Evolutionary conservation across 2,329 filamentous ascomycete genomes (phyloP).

Genomic region (Penicillium sp.): DNA sequence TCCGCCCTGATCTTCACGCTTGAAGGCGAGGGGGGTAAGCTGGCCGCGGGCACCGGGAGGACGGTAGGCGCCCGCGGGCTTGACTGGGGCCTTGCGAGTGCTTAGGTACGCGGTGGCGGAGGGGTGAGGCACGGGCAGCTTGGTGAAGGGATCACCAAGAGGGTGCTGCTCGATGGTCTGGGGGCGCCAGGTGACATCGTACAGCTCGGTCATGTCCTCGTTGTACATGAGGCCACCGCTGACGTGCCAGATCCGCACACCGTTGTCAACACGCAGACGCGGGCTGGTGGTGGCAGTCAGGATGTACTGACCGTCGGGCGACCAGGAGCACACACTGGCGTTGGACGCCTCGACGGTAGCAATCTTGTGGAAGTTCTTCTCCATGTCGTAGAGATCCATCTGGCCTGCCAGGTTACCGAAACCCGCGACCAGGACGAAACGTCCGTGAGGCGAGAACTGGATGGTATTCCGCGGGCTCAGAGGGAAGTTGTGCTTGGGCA

Average conservation of each 20-base stretch:
- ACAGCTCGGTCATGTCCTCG: conserved; percentile 90
- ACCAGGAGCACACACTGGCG: conserved; percentile 95
- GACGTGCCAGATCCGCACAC: conserved; percentile 92
- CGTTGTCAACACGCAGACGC: conserved; percentile 92
- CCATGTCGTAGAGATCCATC: conserved; percentile 95
- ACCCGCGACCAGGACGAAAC: conserved; percentile 89
- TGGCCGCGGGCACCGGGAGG: conserved; percentile 90
- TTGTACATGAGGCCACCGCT: conserved; percentile 88
- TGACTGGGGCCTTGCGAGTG: conserved; percentile 89
- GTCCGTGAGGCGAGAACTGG: conserved; percentile 86
- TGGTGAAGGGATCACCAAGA: conserved; percentile 67
- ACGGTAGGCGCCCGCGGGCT: conserved; percentile 94
- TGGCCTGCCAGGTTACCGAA: conserved; percentile 97
- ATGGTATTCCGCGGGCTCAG: conserved; percentile 91
- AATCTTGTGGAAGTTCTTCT: conserved; percentile 90
- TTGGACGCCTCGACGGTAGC: conserved; percentile 94
- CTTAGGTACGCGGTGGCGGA: conserved; percentile 80
- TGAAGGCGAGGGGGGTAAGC: conserved; percentile 87
- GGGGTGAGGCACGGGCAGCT: conserved; percentile 73
- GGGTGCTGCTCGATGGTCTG: conserved; percentile 61
- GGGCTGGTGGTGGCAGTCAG: conserved; percentile 97
- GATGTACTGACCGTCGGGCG: conserved; percentile 90
- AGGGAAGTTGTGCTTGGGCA: conserved; percentile 79
- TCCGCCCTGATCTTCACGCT: conserved; percentile 95
- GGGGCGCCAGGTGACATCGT: conserved; percentile 86